Evolutionary conservation across 2,329 filamentous ascomycete species (phyloP).

Genomic region (Aureobasidium sp.): DNA sequence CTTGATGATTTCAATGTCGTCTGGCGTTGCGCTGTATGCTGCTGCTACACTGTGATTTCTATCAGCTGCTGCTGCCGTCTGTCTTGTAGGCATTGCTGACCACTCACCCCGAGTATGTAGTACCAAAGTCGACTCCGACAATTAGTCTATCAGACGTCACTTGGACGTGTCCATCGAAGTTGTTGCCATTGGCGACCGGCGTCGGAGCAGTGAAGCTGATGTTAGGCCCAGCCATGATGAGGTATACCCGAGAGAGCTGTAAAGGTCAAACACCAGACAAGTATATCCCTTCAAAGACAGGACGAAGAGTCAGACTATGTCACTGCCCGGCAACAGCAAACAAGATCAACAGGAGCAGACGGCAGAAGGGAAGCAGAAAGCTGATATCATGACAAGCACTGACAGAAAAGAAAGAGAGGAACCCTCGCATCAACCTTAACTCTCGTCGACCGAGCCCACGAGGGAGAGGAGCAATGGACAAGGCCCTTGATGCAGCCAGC

Average conservation of each 20-base stretch:
- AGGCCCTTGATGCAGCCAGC: background rate
- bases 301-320: background rate
- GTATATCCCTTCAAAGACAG: background rate
- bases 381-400: constrained; percentile 11
- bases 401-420: background rate
- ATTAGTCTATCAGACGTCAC: constrained; percentile 29
- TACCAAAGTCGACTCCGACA: constrained; percentile 76
- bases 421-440: constrained; percentile 13
- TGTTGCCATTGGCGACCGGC: constrained; percentile 1
- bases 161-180: background rate
- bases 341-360: background rate
- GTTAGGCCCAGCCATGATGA: constrained; percentile 4
- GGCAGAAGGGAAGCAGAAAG: background rate
- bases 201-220: constrained; percentile 4
- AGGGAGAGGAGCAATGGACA: background rate
- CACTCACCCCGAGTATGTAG: constrained; percentile 53
- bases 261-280: background rate
- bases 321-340: background rate
- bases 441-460: background rate
- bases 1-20: constrained; percentile 79
- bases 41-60: constrained; percentile 55
- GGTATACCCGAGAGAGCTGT: too few relatives aligned
- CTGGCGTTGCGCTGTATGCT: constrained; percentile 55
- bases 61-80: constrained; percentile 2
- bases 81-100: background rate